Conservation (phyloP, 495 filamentous ascomycete genomes). For the Penicillium pulvis region DNA sequence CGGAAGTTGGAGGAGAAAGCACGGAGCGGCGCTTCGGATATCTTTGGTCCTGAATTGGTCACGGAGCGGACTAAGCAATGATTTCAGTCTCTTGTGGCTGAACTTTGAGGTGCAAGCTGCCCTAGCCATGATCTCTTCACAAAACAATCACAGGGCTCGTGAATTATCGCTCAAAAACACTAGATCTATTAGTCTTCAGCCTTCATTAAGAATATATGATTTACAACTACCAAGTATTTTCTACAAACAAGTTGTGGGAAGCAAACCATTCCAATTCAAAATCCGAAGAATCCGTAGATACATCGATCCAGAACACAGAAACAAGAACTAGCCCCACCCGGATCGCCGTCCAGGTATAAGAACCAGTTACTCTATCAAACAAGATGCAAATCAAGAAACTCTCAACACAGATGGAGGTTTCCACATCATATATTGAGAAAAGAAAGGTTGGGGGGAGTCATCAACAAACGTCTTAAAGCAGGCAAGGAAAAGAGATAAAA, state of each 20-base stretch:
- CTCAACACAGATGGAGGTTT: not conserved
- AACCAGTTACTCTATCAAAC: constrained; percentile 24
- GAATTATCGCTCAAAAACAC: not conserved
- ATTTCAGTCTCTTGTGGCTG: not conserved
- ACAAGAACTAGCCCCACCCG: constrained; percentile 5
- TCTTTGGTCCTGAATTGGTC: constrained; percentile 47
- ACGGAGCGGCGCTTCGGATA: constrained; percentile 27
- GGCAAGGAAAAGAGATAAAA: not conserved
- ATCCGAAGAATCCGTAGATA: constrained; percentile 15
- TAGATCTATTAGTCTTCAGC: not conserved
- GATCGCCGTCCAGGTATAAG: constrained; percentile 9
- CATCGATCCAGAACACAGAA: constrained; percentile 12
- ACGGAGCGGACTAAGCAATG: constrained; percentile 38
- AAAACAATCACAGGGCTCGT: too few relatives aligned
- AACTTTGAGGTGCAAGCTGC: too few relatives aligned
- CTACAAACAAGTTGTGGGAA: not conserved
- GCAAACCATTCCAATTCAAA: constrained; percentile 9
- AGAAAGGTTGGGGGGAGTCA: constrained; percentile 8
- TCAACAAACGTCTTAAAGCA: constrained; percentile 14
- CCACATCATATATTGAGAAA: constrained; percentile 12
- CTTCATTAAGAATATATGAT: not conserved
- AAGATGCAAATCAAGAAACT: constrained; percentile 19
- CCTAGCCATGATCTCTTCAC: too few relatives aligned
- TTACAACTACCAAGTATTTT: not conserved
- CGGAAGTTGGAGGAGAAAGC: constrained; percentile 37